These are phyloP conservation scores for Crassisporium funariophilum DNA, from an alignment of 768 basidiomycete species.

Conservation along the genomic window DNA sequence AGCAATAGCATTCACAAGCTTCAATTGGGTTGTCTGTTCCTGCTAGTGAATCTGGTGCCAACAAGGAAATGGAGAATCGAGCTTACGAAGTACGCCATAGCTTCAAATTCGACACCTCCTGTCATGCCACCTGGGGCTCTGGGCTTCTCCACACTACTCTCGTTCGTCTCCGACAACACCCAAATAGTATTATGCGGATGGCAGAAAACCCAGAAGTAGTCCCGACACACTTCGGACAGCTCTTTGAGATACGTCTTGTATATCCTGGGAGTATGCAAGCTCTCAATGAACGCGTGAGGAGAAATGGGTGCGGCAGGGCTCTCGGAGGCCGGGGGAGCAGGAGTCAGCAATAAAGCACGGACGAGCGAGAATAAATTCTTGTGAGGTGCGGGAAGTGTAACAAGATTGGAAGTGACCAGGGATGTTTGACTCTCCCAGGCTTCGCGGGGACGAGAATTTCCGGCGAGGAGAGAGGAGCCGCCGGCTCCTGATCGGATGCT, in stretches of 20 bases:
- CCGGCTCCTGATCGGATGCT: slow-evolving; percentile 31
- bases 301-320: slow-evolving; percentile 36
- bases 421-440: slow-evolving; percentile 58
- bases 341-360: slow-evolving; percentile 68
- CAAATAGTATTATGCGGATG: slow-evolving; percentile 93
- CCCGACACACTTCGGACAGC: slow-evolving; percentile 85
- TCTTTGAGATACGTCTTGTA: slow-evolving; percentile 42
- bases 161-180: slow-evolving; percentile 82
- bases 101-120: slow-evolving; percentile 97
- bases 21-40: slow-evolving; percentile 81
- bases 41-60: background rate
- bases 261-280: slow-evolving; percentile 35
- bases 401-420: slow-evolving; percentile 43
- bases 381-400: slow-evolving; percentile 75
- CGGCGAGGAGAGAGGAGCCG: slow-evolving; percentile 24
- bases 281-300: slow-evolving; percentile 78
- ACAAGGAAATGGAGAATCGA: background rate
- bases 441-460: slow-evolving; percentile 42
- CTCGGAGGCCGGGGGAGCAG: slow-evolving; percentile 38
- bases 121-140: slow-evolving; percentile 98
- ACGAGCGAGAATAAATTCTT: slow-evolving; percentile 73
- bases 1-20: slow-evolving; percentile 80
- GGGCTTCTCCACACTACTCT: slow-evolving; percentile 83
- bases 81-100: slow-evolving; percentile 91
- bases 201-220: slow-evolving; percentile 98